Evolutionary conservation across 805 yeast genomes (phyloP), one percentile per base, ranked within the genome.

Genomic region (Millerago galiae): DNA sequence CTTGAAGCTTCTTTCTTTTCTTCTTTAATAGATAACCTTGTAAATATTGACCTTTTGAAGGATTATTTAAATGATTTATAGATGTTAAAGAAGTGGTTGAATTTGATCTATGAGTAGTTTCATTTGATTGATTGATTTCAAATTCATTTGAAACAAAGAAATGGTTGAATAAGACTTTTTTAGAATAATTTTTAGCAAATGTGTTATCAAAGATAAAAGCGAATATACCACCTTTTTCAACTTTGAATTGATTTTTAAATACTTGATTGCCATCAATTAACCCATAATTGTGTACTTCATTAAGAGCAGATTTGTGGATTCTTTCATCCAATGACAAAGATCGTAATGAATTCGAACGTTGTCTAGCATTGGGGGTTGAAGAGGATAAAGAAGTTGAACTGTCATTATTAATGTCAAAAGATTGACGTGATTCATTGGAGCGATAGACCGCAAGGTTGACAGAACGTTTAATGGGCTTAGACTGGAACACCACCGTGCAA

Each of bases 161-260:
- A 39, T 55, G 55, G 46, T 80, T 74, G 61, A 89, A 89, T 43
- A 80, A 68, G 1, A 91, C 79, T 46, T 83, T 87, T 61, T 91
- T 93, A 37, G 88, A 80, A 17, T 81, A 82, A 27, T 83, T 86
- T 55, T 85, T 88, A 27, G 96, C 83, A 53, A 89, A 87, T 0
- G 95, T 83, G 64, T 91, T 91, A 63, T 91, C 98, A 56, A 91
- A 83, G 21, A 93, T 82, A 59, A 91, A 85, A 0, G 96, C 97
- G 62, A 75, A 83, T 54, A 81, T 74, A 2, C 91, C 91, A 8
- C 81, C 84, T 18, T 71, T 67, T 3, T 61, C 62, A 3, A 81
- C 81, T n/a, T 70, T 68, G 45, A 81, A 68, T 24, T 69, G 64
- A 1, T 90, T 95, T 38, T 77, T 77, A 40, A 75, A 71, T 54